A percentile compares a stretch with the other conserved stretches of the same genome.
Evolutionary conservation across 805 yeast genomes (phyloP).

Genomic region (Clavispora fructus): DNA sequence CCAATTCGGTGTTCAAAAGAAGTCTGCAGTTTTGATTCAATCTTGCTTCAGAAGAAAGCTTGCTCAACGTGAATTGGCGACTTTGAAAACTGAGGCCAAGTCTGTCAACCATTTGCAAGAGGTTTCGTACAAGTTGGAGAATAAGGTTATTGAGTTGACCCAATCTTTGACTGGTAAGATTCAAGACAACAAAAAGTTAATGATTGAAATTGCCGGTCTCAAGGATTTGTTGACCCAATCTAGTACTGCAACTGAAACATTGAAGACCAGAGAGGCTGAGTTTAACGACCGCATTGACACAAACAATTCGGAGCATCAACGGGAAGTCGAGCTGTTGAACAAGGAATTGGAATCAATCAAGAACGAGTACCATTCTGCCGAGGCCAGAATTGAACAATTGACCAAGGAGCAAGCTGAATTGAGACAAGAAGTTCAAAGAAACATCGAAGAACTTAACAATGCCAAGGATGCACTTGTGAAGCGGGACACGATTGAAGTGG

Average conservation of each 20-base stretch:
- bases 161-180: constrained; percentile 75
- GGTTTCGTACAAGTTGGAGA: constrained; percentile 88
- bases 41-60: constrained; percentile 68
- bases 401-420: constrained; percentile 56
- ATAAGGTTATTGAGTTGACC: constrained; percentile 94
- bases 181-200: constrained; percentile 73
- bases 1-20: constrained; percentile 39
- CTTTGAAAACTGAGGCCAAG: constrained; percentile 80
- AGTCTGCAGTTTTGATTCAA: constrained; percentile 68
- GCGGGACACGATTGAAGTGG: constrained; percentile 59
- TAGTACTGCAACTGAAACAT: constrained; percentile 45
- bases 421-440: constrained; percentile 57
- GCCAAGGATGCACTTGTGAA: constrained; percentile 56
- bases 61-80: constrained; percentile 62
- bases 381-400: constrained; percentile 53
- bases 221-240: constrained; percentile 48
- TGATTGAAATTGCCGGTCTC: constrained; percentile 50
- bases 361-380: constrained; percentile 53
- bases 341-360: constrained; percentile 52
- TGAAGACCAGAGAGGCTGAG: constrained; percentile 52
- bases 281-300: constrained; percentile 42
- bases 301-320: constrained; percentile 43
- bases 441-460: constrained; percentile 54
- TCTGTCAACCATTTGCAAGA: constrained; percentile 87
- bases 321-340: constrained; percentile 46